Base-by-base conservation (phyloP, 202 grass and related monocot genomes). In the Cymbopogon flexuosus region DNA sequence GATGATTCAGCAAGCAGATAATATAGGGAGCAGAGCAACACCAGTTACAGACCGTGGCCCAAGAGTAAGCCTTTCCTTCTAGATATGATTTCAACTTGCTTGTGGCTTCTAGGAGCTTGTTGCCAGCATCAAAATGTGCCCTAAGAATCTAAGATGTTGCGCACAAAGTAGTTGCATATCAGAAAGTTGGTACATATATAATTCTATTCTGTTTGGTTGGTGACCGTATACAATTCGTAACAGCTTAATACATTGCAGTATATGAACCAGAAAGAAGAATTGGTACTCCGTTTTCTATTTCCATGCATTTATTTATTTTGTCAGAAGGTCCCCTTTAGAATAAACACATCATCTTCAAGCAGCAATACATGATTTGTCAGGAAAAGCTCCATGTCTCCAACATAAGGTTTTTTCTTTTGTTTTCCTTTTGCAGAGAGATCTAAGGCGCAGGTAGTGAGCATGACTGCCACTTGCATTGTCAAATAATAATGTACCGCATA, bases 1-100 rank as follows among this genome's bases (percentile, higher is more conserved):
- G 83, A 91, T 95, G 86, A 92, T 91, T 72, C 90, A 89, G 71
- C 96, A 93, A 70, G 79, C 84, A 31, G 87, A 90, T 67, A 88
- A 52, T 75, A 64, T 49, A 58, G 83, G 83, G 21, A 88, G 40
- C 72, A 76, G 68, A 71, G 29, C 71, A 16, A 89, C 92, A 80
- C 89, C 86, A 77, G 90, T 79, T 84, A 71, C 79, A 15, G 86
- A 94, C 47, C 92, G 92, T 1, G 90, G 88, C 36, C 92, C 92
- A 81, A 89, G 96, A 19, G 92, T 98, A 90, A 98, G 92, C 42
- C 68, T 79, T 72, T 27, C 29, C 46, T 80, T 47, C 7, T 80
- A 9, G 8, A 3, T 65, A 23, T 65, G 58, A 8, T 67, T 47
- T 65, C 0, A 57, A 42, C 75, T 18, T 79, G 18, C 24, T 49